Base-by-base conservation (phyloP, 2,329 filamentous ascomycete genomes). In the Botrytis porri region DNA sequence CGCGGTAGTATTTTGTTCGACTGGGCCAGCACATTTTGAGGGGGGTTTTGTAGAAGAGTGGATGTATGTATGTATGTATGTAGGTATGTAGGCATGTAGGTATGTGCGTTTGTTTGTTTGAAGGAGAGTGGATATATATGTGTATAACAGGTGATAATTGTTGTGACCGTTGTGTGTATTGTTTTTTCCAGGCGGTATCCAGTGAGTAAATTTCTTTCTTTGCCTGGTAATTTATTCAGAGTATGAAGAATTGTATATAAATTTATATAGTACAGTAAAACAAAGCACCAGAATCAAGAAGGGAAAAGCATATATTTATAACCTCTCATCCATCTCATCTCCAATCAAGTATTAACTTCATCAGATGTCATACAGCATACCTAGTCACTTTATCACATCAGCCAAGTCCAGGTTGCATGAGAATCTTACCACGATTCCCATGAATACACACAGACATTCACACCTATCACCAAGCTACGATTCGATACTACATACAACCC, bases 11-110 rank as follows among this genome's bases (percentile, higher is more conserved):
- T 48, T 41, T 67, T 67, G 65, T 67, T 48, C n/a, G 54, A 18
- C 9, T 67, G 7, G 65, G 65, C 65, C 65, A 67, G n/a, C 65
- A 67, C 65, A 67, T 67, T 32, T 57, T 54, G 48, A 67, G 22
- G 32, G n/a, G 4, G 39, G 41, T 9, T 18, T 25, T 37, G 29
- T 20, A 64, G 18, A 32, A 41, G 51, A 4, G 51, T n/a, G 14
- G 7, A 16, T 54, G 14, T 54, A 5, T 18, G 51, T 16, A 29
- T 1, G 12, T 54, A 8, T 6, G 14, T 29, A 12, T 12, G n/a
- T 18, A 10, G 2, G 32, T n/a, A 20, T 20, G 3, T 5, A n/a
- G n/a, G n/a, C n/a, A n/a, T n/a, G n/a, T n/a, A 43, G 16, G 41
- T 18, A 43, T 7, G 22, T 20, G 9, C 8, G 18, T 22, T 32